These are phyloP conservation scores for Xylaria bambusicola DNA, from an alignment of 495 filamentous ascomycete species.

Conservation along the genomic window DNA sequence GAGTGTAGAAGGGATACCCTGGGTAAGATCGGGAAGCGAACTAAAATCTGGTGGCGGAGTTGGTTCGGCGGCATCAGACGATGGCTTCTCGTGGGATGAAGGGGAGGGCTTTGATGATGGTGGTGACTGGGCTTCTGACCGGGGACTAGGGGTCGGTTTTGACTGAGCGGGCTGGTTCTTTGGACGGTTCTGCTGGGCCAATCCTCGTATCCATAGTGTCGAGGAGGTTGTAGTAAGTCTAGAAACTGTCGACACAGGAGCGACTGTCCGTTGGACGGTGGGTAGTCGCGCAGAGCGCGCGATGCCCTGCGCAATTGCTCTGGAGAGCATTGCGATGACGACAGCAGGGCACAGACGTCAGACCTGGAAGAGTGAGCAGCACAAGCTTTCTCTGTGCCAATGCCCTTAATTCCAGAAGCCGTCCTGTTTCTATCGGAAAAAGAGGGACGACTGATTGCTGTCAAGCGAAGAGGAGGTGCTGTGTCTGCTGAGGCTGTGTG, in stretches of 20 bases:
- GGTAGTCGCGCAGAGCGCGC: conserved; percentile 38
- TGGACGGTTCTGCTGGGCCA: conserved; percentile 41
- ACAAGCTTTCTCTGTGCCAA: neutral
- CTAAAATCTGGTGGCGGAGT: conserved; percentile 39
- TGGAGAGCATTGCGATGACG: conserved; percentile 42
- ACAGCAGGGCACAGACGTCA: neutral
- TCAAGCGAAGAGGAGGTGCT: neutral
- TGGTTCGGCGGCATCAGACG: conserved; percentile 19
- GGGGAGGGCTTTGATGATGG: conserved; percentile 23
- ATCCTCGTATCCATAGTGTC: conserved; percentile 41
- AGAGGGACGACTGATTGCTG: neutral
- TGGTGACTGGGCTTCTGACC: conserved; percentile 14
- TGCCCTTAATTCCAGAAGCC: neutral
- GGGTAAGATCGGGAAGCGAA: conserved; percentile 82
- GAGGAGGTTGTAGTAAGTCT: conserved; percentile 24
- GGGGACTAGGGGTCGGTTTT: conserved; percentile 1
- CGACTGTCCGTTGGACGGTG: conserved; percentile 29
- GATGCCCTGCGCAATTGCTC: conserved; percentile 43
- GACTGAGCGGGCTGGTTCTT: conserved; percentile 14
- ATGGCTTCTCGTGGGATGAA: conserved; percentile 20
- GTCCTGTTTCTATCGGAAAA: neutral
- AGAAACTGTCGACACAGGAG: conserved; percentile 20
- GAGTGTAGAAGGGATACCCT: conserved; percentile 88
- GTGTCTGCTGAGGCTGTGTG: conserved; percentile 11
- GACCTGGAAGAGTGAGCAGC: conserved; percentile 3